Base-by-base conservation (phyloP, 495 filamentous ascomycete genomes). In the Penicillium crystallinum region DNA sequence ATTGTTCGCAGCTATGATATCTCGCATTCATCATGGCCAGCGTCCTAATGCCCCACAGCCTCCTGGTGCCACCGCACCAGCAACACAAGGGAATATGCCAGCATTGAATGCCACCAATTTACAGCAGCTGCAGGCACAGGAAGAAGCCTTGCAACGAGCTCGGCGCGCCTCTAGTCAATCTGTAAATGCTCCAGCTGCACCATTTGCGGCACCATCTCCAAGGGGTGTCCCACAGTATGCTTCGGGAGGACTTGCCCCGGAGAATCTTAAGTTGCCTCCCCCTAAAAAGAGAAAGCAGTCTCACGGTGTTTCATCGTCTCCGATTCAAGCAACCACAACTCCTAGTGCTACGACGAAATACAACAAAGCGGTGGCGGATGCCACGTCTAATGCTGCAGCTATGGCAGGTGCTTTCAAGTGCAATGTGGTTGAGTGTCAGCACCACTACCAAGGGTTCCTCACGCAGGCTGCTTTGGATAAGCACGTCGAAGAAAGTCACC, bases 171-270 rank as follows among this genome's bases (percentile, higher is more conserved):
- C 86, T 47, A 83, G 81, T 56, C 77, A 85, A 19, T 81, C 76
- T 53, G 71, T 79, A 19, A 87, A 80, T 0, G 75, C 81, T 0
- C 65, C 82, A 0, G 81, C 85, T 0, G 88, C 88, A 62, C 77
- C 77, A 37, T 79, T 91, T 53, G 84, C 83, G 18, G 77, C 78
- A 7, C 80, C 85, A 35, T 89, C 89, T 29, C 89, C 88, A 15
- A 77, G 85, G 39, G 87, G 88, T 5, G 76, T 84, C 19, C 87
- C 89, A 12, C 76, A 75, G 9, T 79, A 77, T 56, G 73, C 71
- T 10, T 69, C 77, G 6, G 69, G 68, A 6, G 67, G 69, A 40
- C 69, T 80, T 38, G 72, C 73, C 3, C 72, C 71, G 8, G 73
- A 83, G 53, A 80, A 87, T 49, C 75, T 87, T 12, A 80, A 76